Percentiles rank a stretch among this genome's conserved stretches.
Conservation (phyloP, 768 basidiomycete genomes). For the Leccinum longicurvipes region DNA sequence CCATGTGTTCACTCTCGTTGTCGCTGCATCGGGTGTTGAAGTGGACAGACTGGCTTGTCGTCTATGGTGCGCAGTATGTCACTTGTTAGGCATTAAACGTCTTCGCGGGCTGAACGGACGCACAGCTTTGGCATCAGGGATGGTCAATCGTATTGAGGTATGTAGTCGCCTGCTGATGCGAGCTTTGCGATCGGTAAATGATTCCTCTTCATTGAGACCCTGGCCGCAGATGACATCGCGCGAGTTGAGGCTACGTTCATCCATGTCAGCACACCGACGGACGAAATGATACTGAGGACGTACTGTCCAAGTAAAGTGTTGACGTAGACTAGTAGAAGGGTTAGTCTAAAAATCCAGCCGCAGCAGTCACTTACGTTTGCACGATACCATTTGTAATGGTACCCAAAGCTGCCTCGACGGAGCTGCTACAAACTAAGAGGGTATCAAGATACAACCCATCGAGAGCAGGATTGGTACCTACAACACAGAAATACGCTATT, state of each 20-base stretch:
- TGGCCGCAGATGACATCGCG: slow-evolving; percentile 17
- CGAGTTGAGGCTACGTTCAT: slow-evolving; percentile 21
- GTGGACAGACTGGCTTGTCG: slow-evolving; percentile 12
- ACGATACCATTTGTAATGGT: slow-evolving; percentile 25
- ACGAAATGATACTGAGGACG: not conserved
- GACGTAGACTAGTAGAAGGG: slow-evolving; percentile 21
- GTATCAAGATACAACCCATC: not conserved
- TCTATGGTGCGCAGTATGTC: slow-evolving; percentile 5
- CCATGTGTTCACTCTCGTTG: slow-evolving; percentile 3
- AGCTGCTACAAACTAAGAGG: slow-evolving; percentile 19
- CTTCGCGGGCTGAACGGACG: not conserved
- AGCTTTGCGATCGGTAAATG: slow-evolving; percentile 4
- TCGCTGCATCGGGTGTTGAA: slow-evolving; percentile 4
- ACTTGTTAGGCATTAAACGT: not conserved
- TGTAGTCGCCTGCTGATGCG: not conserved
- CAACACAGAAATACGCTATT: slow-evolving; percentile 14
- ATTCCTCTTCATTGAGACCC: slow-evolving; percentile 27
- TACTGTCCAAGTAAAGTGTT: slow-evolving; percentile 28
- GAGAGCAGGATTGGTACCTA: slow-evolving; percentile 8
- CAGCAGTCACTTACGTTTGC: slow-evolving; percentile 17
- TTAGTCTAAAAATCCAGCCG: not conserved
- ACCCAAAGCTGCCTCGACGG: slow-evolving; percentile 26
- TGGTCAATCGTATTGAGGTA: slow-evolving; percentile 11
- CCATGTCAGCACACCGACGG: not conserved
- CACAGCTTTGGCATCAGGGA: slow-evolving; percentile 15